These are phyloP conservation scores for Phialocephala subalpina DNA, from an alignment of 2,329 filamentous ascomycete species.

Conservation along the genomic window DNA sequence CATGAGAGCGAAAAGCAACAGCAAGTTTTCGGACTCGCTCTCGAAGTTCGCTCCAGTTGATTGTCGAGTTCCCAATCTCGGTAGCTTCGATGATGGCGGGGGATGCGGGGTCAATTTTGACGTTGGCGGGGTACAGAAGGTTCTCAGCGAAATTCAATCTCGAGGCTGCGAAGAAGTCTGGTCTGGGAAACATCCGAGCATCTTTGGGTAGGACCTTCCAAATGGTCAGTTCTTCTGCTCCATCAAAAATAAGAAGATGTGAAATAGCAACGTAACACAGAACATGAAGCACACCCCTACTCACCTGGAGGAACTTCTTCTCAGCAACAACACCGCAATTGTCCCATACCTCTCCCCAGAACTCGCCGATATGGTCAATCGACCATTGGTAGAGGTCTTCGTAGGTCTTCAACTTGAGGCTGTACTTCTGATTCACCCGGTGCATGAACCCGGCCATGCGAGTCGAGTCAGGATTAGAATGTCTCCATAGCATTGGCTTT, in stretches of 20 bases:
- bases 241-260: background rate
- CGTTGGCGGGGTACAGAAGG: conserved; percentile 77
- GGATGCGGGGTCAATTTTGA: conserved; percentile 61
- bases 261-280: conserved; percentile 15
- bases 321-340: conserved; percentile 80
- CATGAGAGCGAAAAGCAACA: conserved; percentile 71
- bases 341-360: conserved; percentile 89
- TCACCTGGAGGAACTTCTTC: conserved; percentile 65
- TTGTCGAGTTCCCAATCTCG: conserved; percentile 65
- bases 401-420: conserved; percentile 70
- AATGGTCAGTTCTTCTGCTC: background rate
- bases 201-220: conserved; percentile 72
- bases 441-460: conserved; percentile 77
- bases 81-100: conserved; percentile 83
- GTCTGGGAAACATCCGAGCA: conserved; percentile 83
- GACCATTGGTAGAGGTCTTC: conserved; percentile 87
- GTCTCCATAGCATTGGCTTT: conserved; percentile 68
- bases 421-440: conserved; percentile 72
- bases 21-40: conserved; percentile 80
- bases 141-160: conserved; percentile 95
- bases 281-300: conserved; percentile 27
- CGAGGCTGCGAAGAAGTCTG: conserved; percentile 82
- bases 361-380: conserved; percentile 74
- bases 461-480: conserved; percentile 71
- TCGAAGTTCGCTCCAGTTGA: conserved; percentile 83